Conservation (phyloP, 192 early-diverging fungal genomes). For the Backusella tuberculispora region DNA sequence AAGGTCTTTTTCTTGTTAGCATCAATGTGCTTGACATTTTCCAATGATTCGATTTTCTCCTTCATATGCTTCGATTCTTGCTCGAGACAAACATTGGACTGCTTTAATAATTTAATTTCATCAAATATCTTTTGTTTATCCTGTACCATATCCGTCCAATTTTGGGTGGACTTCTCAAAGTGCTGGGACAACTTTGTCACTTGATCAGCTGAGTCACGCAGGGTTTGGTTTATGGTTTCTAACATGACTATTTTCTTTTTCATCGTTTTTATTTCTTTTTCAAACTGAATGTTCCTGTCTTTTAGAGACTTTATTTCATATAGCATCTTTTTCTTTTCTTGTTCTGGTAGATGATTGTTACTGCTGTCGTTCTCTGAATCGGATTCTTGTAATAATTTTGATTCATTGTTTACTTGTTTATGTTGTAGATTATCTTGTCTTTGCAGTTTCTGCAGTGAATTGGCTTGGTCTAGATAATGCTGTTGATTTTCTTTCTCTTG, state of each 20-base stretch:
- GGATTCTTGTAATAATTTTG: neutral
- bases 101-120: neutral
- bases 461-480: neutral
- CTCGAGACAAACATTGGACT: neutral
- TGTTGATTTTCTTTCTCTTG: neutral
- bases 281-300: neutral
- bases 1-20: too few species aligned
- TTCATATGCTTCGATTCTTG: neutral
- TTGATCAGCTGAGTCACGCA: neutral
- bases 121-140: neutral
- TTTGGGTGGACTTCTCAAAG: neutral
- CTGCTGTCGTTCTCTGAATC: neutral
- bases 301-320: neutral
- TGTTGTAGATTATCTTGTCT: too few species aligned
- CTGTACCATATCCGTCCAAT: neutral
- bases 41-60: neutral
- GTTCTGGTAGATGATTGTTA: neutral
- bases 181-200: neutral
- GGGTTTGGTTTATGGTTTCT: neutral
- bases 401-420: neutral
- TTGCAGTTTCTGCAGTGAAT: neutral
- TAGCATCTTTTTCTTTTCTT: neutral
- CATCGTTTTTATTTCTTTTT: neutral
- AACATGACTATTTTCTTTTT: neutral
- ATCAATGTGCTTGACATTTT: neutral